Percentiles rank a stretch among this genome's conserved stretches.
phyloP scores from a whole-genome alignment of 805 yeast species.

The Wickerhamiella hasegawae region DNA sequence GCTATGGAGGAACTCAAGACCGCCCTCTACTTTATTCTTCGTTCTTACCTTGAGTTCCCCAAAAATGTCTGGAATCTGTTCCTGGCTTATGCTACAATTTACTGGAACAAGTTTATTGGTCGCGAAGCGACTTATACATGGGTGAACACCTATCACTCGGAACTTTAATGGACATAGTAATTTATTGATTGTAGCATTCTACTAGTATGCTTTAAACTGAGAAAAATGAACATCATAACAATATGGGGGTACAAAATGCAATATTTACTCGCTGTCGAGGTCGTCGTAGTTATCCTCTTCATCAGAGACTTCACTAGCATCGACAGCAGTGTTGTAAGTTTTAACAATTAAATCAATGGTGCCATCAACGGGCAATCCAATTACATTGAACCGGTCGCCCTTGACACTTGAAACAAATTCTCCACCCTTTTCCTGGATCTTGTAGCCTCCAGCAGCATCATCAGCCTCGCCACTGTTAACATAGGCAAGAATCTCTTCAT shows the following conservation, averaged over 20 bases:
- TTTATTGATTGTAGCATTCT: too few species aligned
- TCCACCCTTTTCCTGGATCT: constrained; percentile 48
- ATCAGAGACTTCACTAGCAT: too few species aligned
- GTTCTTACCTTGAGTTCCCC: constrained; percentile 60
- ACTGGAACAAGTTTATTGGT: constrained; percentile 73
- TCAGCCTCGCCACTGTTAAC: constrained; percentile 58
- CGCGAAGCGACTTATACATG: neutral
- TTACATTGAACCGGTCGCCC: constrained; percentile 78
- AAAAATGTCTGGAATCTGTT: constrained; percentile 35
- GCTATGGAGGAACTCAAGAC: constrained; percentile 37
- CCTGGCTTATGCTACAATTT: constrained; percentile 32
- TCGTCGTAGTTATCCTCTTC: too few species aligned
- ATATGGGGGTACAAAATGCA: too few species aligned
- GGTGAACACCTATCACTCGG: neutral
- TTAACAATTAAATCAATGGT: constrained; percentile 33
- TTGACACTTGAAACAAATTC: constrained; percentile 41
- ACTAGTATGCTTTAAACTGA: too few species aligned
- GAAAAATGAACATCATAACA: too few species aligned
- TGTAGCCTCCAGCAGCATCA: constrained; percentile 86
- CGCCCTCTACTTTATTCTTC: constrained; percentile 48
- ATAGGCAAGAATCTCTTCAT: constrained; percentile 43
- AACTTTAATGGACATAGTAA: too few species aligned
- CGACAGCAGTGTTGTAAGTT: constrained; percentile 16
- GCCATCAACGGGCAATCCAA: constrained; percentile 63
- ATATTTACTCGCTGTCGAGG: too few species aligned